Evolutionary conservation across 306 rosid genomes (phyloP), one percentile per base, ranked within the genome.

Genomic region (Vachellia pachyceras): DNA sequence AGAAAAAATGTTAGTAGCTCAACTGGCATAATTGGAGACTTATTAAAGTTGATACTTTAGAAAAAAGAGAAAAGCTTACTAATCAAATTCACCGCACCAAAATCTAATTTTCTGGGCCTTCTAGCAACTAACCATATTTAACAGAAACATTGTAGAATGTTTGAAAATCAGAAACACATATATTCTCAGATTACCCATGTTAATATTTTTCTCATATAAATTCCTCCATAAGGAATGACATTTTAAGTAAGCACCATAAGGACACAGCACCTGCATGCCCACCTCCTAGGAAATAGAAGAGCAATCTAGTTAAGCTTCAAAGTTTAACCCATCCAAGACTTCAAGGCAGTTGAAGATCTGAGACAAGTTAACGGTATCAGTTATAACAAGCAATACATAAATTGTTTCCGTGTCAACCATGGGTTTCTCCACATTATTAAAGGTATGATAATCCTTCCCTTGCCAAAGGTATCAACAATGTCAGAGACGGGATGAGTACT

Each of bases 1-100:
- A 77, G 72, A 85, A 77, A 57, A 80, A 74, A 65, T 65, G 12
- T 71, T 72, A 79, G 77, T 79, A 36, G 77, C 84, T 85, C 55
- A 77, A 37, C 76, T 72, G 86, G 65, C 55, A 46, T 54, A 6
- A 52, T 36, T 69, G 72, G 73, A 67, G 45, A 50, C 39, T 36
- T 61, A 67, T 58, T 36, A n/a, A 60, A 69, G 45, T 46, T 69
- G 23, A 46, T 35, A 42, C 66, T 36, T 18, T 17, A 65, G 75
- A 61, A 82, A 49, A 49, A 42, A 29, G 25, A 49, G 9, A 40
- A 20, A 73, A 73, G 33, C 60, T 35, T 36, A 71, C 45, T 35
- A 58, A 58, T 36, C 39, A 61, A 37, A 44, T 18, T 10, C 61
- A 77, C 50, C 72, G 49, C 47, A 68, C 36, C 11, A 33, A 50